Percentiles rank a stretch among this genome's conserved stretches.
These are phyloP conservation scores for Aegilops umbellulata DNA, from an alignment of 176 grass and related monocot genomes.

Conservation along the genomic window DNA sequence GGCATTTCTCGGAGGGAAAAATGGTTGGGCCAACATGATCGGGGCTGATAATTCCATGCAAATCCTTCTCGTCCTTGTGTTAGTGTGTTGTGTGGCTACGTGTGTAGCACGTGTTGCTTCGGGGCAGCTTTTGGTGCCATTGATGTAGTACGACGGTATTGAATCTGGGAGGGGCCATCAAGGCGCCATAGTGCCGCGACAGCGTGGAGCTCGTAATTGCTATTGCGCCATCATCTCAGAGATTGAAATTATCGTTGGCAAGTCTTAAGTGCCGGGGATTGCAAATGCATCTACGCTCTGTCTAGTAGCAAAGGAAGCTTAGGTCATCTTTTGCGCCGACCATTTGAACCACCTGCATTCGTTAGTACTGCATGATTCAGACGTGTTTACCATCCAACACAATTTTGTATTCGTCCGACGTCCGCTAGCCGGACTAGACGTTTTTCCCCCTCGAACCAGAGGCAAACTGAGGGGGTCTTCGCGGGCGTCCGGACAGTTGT, in stretches of 20 bases:
- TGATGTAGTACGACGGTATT: background rate
- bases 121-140: background rate
- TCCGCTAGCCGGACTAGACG: no score
- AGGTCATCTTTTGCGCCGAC: no score
- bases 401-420: no score
- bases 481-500: no score
- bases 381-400: no score
- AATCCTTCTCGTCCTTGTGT: background rate
- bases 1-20: background rate
- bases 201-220: constrained; percentile 18
- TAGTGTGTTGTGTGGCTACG: background rate
- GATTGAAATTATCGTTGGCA: background rate
- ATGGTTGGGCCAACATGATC: background rate
- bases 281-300: no score
- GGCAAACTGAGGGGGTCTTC: no score
- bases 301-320: no score
- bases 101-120: background rate
- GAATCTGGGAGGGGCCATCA: background rate
- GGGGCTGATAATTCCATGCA: background rate
- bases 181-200: constrained; percentile 22
- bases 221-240: background rate
- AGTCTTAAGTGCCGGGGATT: no score
- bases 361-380: no score
- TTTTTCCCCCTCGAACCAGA: no score
- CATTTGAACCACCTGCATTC: no score